These are phyloP conservation scores for Blastomyces gilchristii DNA, from an alignment of 2,329 filamentous ascomycete genomes.

Conservation along the genomic window DNA sequence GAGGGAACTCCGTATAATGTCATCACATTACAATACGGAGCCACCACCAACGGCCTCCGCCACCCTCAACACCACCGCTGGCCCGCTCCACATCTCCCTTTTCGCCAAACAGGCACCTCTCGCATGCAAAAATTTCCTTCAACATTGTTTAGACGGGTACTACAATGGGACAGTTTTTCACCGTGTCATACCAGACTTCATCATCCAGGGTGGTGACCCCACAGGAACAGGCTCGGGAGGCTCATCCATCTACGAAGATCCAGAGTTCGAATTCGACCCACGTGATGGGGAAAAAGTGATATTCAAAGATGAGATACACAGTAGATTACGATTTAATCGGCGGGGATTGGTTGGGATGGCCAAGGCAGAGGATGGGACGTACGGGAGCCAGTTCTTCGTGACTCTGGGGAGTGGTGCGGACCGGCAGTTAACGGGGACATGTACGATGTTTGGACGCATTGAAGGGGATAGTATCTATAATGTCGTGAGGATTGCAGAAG, in stretches of 20 bases:
- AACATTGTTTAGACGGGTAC: constrained; percentile 89
- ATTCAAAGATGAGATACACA: constrained; percentile 86
- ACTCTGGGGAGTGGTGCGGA: constrained; percentile 66
- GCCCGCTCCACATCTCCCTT: constrained; percentile 82
- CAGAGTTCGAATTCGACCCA: constrained; percentile 45
- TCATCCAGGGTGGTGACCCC: constrained; percentile 89
- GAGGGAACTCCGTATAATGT: constrained; percentile 49
- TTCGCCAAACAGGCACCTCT: constrained; percentile 92
- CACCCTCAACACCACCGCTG: constrained; percentile 78
- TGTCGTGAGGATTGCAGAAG: constrained; percentile 83
- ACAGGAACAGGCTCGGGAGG: constrained; percentile 87
- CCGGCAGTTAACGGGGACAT: constrained; percentile 76
- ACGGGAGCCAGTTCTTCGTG: constrained; percentile 95
- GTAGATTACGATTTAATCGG: constrained; percentile 82
- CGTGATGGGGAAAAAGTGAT: constrained; percentile 48
- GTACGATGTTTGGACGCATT: constrained; percentile 86
- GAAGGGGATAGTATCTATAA: constrained; percentile 96
- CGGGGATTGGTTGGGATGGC: constrained; percentile 92
- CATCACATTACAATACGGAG: constrained; percentile 84
- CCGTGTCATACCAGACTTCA: constrained; percentile 80
- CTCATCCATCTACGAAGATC: constrained; percentile 79
- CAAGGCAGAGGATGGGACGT: constrained; percentile 61
- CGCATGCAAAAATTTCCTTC: constrained; percentile 88
- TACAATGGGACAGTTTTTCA: constrained; percentile 93
- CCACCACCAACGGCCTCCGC: constrained; percentile 88